Evolutionary conservation across 192 early-diverging fungal genomes (phyloP), one percentile per base, ranked within the genome.

Genomic region (Rhizophlyctis rosea): DNA sequence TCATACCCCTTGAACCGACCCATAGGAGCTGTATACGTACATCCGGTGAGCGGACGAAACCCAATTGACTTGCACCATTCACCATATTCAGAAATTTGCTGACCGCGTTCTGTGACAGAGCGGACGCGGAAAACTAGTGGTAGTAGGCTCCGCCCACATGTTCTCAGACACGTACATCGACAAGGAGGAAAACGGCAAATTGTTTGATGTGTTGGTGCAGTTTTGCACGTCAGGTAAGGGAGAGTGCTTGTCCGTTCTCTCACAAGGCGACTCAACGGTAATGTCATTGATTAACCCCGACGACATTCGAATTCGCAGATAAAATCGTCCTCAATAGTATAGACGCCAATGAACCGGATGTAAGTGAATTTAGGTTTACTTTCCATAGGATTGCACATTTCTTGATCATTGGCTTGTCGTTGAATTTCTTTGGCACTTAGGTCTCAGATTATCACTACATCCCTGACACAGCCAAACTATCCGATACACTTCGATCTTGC

Each of bases 371-470:
- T 1, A n/a, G n/a, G n/a, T n/a, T n/a, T n/a, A n/a, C n/a, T n/a
- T n/a, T n/a, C n/a, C 49, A 50, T 4, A 5, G 49, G 49, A 11
- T 52, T 3, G 24, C 27, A 0, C 3, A 1, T 31, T 63, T 1
- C 25, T 1, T 61, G 13, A 4, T 29, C 24, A 23, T 63, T 61
- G 14, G 27, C 18, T 1, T 58, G 21, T 29, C 3, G 13, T 4
- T 30, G 21, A 3, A 13, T 23, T 32, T 25, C 7, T 34, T 23
- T 9, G n/a, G n/a, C n/a, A 32, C 18, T 36, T 34, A 81, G 79
- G 64, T 81, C 29, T 73, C 80, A n/a, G 84, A 86, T 58, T 85
- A 84, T 52, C 83, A 85, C 67, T 85, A 84, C 61, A 52, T 85
- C 3, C 84, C 84, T 1, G 76, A 77, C 16, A 79, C 77, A 2